Base-by-base conservation (phyloP, 2,329 filamentous ascomycete genomes). In the Aspergillus ochraceus region DNA sequence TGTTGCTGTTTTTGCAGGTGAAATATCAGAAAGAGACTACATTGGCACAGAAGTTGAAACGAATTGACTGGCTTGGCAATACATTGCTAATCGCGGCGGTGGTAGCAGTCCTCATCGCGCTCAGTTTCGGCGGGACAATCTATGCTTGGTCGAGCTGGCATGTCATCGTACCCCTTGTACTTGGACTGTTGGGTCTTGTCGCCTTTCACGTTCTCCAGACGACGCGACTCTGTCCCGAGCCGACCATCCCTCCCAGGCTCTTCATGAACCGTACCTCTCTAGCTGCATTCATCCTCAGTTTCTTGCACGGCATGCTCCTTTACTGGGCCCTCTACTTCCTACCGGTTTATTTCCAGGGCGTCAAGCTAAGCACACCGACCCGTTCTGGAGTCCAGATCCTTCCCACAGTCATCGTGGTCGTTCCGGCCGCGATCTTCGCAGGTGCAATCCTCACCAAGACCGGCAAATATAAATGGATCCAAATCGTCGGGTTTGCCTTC, bases 301-400 rank as follows among this genome's bases (percentile, higher is more conserved):
- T 47, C 45, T 24, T 47, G 20, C 45, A 47, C 20, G 45, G 45
- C 8, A 47, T 47, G 19, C 45, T 47, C 9, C 45, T 47, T 11
- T 47, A 47, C 45, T 47, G 45, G 45, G 45, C 45, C 19, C 11
- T 20, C 14, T 55, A 50, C 20, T 78, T 77, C 62, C 55, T 79
- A 3, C 76, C 78, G 0, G 62, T 79, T 2, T 80, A 76, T 58
- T 77, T 80, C 58, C 76, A 79, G 49, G 68, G 65, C 1, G 76
- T 80, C 0, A 61, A 64, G 4, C 45, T 65, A 0, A 68, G 68
- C 3, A 64, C 69, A 0, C 73, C 79, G 0, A 55, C 64, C 0
- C 59, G 68, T 0, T 69, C 74, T 3, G 67, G 72, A 4, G 58
- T 70, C 2, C 54, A 61, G 2, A 59, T 71, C 5, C 52, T 74